A percentile compares a stretch with the other conserved stretches of the same genome.
Conservation (phyloP, 1,139 yeast species). For the Hyphopichia khmerensis region DNA sequence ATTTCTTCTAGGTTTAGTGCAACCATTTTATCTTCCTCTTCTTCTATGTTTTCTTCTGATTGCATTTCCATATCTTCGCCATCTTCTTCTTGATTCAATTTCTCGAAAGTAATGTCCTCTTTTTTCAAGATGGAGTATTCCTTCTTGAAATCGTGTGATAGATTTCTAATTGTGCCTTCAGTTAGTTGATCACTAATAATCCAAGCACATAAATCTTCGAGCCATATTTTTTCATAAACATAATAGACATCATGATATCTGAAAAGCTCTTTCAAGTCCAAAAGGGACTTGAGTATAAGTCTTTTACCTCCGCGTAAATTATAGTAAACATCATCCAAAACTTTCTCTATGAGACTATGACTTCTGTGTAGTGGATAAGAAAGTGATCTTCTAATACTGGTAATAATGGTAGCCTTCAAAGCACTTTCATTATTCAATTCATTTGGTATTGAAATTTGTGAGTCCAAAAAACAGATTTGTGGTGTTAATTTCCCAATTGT, state of each 20-base stretch:
- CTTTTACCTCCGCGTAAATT: conserved; percentile 70
- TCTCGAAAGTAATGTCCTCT: conserved; percentile 39
- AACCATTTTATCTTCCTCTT: conserved; percentile 36
- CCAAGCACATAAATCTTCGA: conserved; percentile 85
- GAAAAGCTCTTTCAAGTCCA: conserved; percentile 69
- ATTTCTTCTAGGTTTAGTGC: conserved; percentile 47
- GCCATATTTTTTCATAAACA: conserved; percentile 75
- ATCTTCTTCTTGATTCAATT: conserved; percentile 22
- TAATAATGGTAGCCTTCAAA: conserved; percentile 53
- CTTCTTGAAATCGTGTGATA: conserved; percentile 65
- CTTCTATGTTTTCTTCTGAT: conserved; percentile 18
- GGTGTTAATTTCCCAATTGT: conserved; percentile 84
- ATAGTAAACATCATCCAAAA: conserved; percentile 76
- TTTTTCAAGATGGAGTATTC: conserved; percentile 22
- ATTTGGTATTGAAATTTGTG: conserved; percentile 43
- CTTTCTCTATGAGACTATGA: conserved; percentile 55
- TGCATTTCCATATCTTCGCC: conserved; percentile 18
- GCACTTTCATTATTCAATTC: conserved; percentile 24
- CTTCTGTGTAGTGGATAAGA: conserved; percentile 80
- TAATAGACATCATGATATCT: conserved; percentile 85
- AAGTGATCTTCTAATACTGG: conserved; percentile 70
- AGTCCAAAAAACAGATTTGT: conserved; percentile 70
- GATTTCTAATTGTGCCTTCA: conserved; percentile 51
- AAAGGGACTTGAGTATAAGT: conserved; percentile 55
- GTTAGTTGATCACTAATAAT: conserved; percentile 55